phyloP scores from a whole-genome alignment of 108 stramenopile genomes.

The Nitzschia inconspicua region DNA sequence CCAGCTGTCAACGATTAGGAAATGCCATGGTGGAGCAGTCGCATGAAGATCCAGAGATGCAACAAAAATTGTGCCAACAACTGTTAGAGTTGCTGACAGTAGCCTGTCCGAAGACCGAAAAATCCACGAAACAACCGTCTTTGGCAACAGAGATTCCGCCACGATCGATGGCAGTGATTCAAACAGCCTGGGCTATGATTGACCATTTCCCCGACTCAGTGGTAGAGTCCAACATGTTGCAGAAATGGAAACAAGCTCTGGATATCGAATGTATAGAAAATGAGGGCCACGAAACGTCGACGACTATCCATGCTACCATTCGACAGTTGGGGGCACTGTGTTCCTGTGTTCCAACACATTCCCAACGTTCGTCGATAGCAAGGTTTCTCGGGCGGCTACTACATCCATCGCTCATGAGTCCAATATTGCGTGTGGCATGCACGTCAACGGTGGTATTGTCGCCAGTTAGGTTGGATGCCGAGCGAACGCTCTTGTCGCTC shows the following conservation, averaged over 20 bases:
- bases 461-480: not conserved
- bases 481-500: constrained; percentile 1
- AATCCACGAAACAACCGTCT: not conserved
- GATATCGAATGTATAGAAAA: not conserved
- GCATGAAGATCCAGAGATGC: not conserved
- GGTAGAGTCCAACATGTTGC: not conserved
- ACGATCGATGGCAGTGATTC: constrained; percentile 24
- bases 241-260: constrained; percentile 6
- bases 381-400: not conserved
- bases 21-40: constrained; percentile 27
- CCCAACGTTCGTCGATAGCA: not conserved
- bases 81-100: constrained; percentile 24
- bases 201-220: constrained; percentile 24
- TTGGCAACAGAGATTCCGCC: constrained; percentile 6
- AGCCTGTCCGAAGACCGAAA: not conserved
- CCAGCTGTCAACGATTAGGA: constrained; percentile 54
- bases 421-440: constrained; percentile 46
- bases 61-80: constrained; percentile 34
- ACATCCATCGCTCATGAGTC: constrained; percentile 30
- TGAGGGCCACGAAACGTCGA: not conserved
- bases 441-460: not conserved
- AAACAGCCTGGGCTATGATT: constrained; percentile 45
- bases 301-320: constrained; percentile 26
- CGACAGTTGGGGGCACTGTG: constrained; percentile 34
- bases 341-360: constrained; percentile 23